Conservation (phyloP, 176 grass and related monocot genomes). For the Ananas comosus region DNA sequence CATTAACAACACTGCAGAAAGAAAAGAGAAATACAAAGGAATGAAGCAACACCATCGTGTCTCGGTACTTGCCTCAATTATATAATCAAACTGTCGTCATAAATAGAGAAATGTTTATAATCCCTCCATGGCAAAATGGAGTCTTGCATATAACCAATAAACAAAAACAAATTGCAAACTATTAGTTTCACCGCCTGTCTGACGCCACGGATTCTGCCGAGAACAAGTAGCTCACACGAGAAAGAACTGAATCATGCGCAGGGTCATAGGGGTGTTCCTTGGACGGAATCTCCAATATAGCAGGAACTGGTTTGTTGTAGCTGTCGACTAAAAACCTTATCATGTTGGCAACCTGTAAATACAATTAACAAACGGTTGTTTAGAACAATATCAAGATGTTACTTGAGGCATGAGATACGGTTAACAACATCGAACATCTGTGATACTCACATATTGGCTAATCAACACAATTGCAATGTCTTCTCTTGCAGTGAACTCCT, state of each 20-base stretch:
- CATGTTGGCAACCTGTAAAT: slow-evolving; percentile 66
- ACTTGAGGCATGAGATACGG: background rate
- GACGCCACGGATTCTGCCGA: slow-evolving; percentile 65
- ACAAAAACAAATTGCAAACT: no score
- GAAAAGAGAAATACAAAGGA: no score
- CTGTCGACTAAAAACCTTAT: slow-evolving; percentile 73
- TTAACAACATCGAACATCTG: background rate
- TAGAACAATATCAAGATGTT: background rate
- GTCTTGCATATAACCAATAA: no score
- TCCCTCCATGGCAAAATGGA: no score
- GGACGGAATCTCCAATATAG: slow-evolving; percentile 85
- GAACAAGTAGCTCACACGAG: slow-evolving; percentile 78
- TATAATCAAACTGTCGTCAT: no score
- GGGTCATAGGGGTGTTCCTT: slow-evolving; percentile 94
- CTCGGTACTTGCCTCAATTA: no score
- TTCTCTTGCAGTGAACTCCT: slow-evolving; percentile 66
- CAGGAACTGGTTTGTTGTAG: slow-evolving; percentile 80
- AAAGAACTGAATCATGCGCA: slow-evolving; percentile 57
- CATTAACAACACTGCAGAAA: no score
- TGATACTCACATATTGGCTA: slow-evolving; percentile 71
- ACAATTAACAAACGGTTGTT: background rate
- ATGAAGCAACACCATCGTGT: no score
- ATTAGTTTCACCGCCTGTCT: slow-evolving; percentile 39
- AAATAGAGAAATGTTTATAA: no score
- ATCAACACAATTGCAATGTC: slow-evolving; percentile 76